phyloP scores from a whole-genome alignment of 164 flowering plant species.

The Vitis vinifera region DNA sequence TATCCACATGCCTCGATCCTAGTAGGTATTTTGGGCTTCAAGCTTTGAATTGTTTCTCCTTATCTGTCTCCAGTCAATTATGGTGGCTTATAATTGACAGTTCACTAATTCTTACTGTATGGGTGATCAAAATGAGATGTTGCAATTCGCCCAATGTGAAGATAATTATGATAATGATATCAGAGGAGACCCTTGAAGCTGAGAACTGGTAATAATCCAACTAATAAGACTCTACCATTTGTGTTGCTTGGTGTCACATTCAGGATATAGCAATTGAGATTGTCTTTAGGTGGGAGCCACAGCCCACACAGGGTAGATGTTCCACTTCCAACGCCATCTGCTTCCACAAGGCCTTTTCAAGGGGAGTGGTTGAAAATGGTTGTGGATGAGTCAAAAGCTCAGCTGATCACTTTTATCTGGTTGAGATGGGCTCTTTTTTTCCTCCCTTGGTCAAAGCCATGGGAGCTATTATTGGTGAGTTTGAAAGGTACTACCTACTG shows the following conservation, averaged over 20 bases:
- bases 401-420: background rate
- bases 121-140: too few relatives aligned
- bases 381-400: conserved; percentile 1
- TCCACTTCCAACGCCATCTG: background rate
- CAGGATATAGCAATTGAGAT: background rate
- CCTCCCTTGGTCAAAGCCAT: background rate
- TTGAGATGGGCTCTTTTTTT: background rate
- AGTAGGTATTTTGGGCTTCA: too few relatives aligned
- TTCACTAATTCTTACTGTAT: too few relatives aligned
- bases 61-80: too few relatives aligned
- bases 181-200: too few relatives aligned
- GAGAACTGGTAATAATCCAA: too few relatives aligned
- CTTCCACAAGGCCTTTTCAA: background rate
- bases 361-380: background rate
- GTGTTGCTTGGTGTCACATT: background rate
- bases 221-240: too few relatives aligned
- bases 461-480: background rate
- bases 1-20: too few relatives aligned
- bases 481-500: background rate
- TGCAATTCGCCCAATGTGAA: too few relatives aligned
- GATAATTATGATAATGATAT: too few relatives aligned
- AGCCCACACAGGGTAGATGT: background rate
- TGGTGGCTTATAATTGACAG: too few relatives aligned
- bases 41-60: too few relatives aligned
- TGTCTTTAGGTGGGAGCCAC: background rate